These are phyloP conservation scores for Neltuma alba DNA, from an alignment of 306 rosid genomes.

Conservation along the genomic window DNA sequence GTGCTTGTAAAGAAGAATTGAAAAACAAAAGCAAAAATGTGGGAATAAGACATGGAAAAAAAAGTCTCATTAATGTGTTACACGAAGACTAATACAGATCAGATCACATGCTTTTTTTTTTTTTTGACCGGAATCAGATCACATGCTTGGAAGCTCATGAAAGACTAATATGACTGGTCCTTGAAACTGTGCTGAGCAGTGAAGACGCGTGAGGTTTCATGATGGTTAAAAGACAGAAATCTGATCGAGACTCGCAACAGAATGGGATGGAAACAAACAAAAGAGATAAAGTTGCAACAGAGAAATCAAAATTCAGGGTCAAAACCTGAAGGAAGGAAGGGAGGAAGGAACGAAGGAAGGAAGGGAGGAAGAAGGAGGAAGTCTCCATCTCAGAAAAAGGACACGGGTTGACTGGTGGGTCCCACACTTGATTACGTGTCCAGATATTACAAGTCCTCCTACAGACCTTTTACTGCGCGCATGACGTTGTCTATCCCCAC, in stretches of 20 bases:
- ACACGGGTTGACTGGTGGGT: neutral
- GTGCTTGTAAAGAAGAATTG: too few relatives aligned
- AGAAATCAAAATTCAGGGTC: neutral
- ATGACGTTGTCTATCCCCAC: too few relatives aligned
- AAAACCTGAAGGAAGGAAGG: neutral
- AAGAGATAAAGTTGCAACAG: neutral
- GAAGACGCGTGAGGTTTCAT: neutral
- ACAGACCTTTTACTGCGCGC: too few relatives aligned
- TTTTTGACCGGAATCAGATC: too few relatives aligned
- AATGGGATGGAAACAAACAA: neutral
- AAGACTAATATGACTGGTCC: neutral
- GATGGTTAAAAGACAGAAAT: neutral
- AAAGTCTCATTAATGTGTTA: too few relatives aligned
- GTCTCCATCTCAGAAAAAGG: too few relatives aligned
- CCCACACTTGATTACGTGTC: neutral
- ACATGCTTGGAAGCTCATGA: neutral
- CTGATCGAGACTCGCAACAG: neutral
- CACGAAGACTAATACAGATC: neutral
- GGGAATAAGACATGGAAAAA: too few relatives aligned
- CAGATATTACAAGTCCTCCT: too few relatives aligned
- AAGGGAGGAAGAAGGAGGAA: too few relatives aligned
- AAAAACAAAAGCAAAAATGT: too few relatives aligned
- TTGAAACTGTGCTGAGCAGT: neutral
- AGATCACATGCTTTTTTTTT: too few relatives aligned
- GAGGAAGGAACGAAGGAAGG: too few relatives aligned